Conservation (phyloP, 2,329 filamentous ascomycete genomes). For the Neoarthrinium moseri region DNA sequence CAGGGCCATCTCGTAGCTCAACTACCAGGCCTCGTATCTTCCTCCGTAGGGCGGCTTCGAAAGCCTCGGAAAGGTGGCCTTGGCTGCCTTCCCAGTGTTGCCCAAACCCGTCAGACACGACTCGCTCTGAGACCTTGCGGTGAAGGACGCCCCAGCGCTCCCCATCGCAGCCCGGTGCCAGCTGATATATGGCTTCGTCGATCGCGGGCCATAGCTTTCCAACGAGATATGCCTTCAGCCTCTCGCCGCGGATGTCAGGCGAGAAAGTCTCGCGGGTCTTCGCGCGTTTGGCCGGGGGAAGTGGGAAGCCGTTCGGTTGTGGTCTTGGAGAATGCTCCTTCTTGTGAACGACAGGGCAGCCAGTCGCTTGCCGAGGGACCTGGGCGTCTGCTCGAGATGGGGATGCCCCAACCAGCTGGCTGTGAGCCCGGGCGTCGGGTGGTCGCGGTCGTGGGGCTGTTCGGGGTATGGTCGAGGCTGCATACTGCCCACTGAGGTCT, state of each 20-base stretch:
- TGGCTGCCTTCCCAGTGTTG: background rate
- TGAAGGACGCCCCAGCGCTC: background rate
- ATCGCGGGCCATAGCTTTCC: background rate
- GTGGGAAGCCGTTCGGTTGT: background rate
- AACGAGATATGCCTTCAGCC: background rate
- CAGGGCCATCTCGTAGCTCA: constrained; percentile 1
- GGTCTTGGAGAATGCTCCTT: background rate
- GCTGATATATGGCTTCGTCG: background rate
- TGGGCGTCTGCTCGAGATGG: no score
- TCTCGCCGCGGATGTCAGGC: background rate
- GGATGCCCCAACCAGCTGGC: no score
- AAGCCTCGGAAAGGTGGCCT: background rate
- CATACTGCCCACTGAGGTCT: no score
- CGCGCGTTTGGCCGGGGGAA: constrained; percentile 3
- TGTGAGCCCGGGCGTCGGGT: no score
- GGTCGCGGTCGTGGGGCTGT: no score
- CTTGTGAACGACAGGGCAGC: no score
- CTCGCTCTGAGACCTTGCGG: background rate
- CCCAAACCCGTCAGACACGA: background rate
- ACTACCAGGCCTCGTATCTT: background rate
- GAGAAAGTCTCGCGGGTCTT: background rate
- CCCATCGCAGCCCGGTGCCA: background rate
- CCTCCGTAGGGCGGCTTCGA: background rate
- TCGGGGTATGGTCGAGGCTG: no score
- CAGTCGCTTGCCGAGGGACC: no score